Evolutionary conservation across 768 basidiomycete genomes (phyloP).

Genomic region (Mycena chlorophos): DNA sequence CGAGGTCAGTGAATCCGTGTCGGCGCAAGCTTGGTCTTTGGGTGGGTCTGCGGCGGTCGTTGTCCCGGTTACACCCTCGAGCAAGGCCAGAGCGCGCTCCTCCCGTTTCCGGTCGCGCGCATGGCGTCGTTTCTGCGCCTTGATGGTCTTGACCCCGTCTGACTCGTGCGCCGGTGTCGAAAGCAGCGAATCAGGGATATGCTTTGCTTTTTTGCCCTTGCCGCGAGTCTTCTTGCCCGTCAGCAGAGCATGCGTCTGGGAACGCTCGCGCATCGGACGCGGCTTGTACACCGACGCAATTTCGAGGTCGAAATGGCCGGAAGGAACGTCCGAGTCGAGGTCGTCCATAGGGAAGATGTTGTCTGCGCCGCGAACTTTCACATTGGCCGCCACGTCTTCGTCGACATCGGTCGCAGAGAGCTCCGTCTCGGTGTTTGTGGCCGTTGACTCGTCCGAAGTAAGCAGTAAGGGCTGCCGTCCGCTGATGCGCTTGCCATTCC

Average conservation of each 20-base stretch:
- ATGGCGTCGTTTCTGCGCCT: slow-evolving; percentile 42
- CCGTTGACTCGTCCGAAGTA: slow-evolving; percentile 30
- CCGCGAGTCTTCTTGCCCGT: slow-evolving; percentile 37
- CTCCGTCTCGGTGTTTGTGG: slow-evolving; percentile 30
- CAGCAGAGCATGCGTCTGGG: slow-evolving; percentile 29
- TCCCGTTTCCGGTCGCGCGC: slow-evolving; percentile 55
- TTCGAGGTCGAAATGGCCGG: slow-evolving; percentile 56
- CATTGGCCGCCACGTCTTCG: slow-evolving; percentile 32
- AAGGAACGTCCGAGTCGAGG: slow-evolving; percentile 30
- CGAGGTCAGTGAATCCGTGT: slow-evolving; percentile 30
- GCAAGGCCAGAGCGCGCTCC: slow-evolving; percentile 41
- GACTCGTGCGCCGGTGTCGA: slow-evolving; percentile 12
- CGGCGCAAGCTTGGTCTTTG: slow-evolving; percentile 1
- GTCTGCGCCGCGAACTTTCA: slow-evolving; percentile 26
- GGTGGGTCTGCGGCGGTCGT: slow-evolving; percentile 1
- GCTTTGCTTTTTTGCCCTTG: slow-evolving; percentile 40
- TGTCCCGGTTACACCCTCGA: slow-evolving; percentile 28
- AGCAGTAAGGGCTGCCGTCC: slow-evolving; percentile 31
- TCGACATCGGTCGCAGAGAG: slow-evolving; percentile 41
- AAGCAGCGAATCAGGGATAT: slow-evolving; percentile 21
- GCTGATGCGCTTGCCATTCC: slow-evolving; percentile 39
- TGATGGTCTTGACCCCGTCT: slow-evolving; percentile 22
- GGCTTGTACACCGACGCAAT: slow-evolving; percentile 76
- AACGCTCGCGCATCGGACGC: slow-evolving; percentile 52
- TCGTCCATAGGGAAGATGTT: slow-evolving; percentile 52